These are phyloP conservation scores for Phytophthora meadii DNA, from an alignment of 352 stramenopile species.

Conservation along the genomic window DNA sequence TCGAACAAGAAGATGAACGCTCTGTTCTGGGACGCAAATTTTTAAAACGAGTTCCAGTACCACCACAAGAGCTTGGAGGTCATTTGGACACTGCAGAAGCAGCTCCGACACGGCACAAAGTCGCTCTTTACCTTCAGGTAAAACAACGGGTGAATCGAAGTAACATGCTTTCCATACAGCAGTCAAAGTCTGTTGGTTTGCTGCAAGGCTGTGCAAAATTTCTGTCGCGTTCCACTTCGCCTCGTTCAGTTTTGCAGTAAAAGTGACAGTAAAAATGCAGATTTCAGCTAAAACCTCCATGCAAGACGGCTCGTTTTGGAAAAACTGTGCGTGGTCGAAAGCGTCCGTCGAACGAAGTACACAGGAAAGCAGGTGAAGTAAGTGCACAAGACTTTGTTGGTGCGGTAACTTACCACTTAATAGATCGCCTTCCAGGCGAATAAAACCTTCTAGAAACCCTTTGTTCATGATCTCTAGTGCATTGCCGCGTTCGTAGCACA, in stretches of 20 bases:
- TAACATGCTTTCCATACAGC: constrained; percentile 7
- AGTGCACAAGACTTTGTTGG: neutral
- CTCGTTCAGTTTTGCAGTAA: constrained; percentile 1
- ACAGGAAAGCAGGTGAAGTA: constrained; percentile 15
- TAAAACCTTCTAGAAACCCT: constrained; percentile 19
- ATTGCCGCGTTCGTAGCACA: constrained; percentile 11
- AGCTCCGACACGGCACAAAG: constrained; percentile 25
- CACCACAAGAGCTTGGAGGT: constrained; percentile 3
- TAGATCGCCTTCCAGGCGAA: neutral
- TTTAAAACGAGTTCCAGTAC: constrained; percentile 13
- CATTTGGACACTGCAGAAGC: constrained; percentile 21
- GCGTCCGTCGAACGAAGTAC: constrained; percentile 8
- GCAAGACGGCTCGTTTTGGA: constrained; percentile 4
- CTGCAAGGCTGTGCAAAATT: constrained; percentile 12
- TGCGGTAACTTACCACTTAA: neutral
- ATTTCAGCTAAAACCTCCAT: constrained; percentile 13
- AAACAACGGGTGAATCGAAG: neutral
- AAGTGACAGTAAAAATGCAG: constrained; percentile 10
- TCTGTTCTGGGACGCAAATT: constrained; percentile 6
- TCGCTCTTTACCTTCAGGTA: neutral
- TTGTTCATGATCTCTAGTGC: constrained; percentile 21
- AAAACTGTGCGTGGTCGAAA: constrained; percentile 14
- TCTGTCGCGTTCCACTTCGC: constrained; percentile 16
- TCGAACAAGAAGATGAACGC: constrained; percentile 14
- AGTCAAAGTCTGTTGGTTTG: constrained; percentile 6